Evolutionary conservation across 805 yeast genomes (phyloP).

Genomic region (Saturnispora gosingensis): DNA sequence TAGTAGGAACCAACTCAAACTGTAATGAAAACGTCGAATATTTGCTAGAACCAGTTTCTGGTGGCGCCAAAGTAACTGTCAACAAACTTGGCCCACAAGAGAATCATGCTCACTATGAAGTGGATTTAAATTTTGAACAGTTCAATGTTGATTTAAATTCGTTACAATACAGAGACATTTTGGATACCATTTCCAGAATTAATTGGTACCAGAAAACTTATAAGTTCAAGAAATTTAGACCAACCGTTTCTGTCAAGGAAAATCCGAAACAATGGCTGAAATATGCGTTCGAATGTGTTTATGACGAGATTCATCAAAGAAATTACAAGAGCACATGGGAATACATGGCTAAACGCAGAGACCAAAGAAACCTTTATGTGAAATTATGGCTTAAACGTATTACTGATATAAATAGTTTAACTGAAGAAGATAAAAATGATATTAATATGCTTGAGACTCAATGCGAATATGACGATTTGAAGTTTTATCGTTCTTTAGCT

Average conservation of each 20-base stretch:
- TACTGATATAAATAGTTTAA: conserved; percentile 34
- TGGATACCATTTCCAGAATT: conserved; percentile 73
- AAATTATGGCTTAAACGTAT: conserved; percentile 46
- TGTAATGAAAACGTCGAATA: conserved; percentile 35
- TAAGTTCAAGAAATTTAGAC: conserved; percentile 64
- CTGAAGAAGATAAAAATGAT: conserved; percentile 26
- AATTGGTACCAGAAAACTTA: conserved; percentile 71
- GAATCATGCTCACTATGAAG: conserved; percentile 54
- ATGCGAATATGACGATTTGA: conserved; percentile 67
- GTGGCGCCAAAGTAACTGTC: conserved; percentile 71
- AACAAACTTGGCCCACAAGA: conserved; percentile 73
- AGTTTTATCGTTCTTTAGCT: conserved; percentile 77
- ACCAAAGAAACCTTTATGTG: conserved; percentile 61
- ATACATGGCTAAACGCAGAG: conserved; percentile 58
- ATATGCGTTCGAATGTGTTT: conserved; percentile 70
- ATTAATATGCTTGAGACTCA: conserved; percentile 48
- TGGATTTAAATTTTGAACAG: conserved; percentile 77
- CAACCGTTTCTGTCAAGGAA: conserved; percentile 42
- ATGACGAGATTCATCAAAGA: conserved; percentile 71
- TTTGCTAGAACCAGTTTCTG: conserved; percentile 79
- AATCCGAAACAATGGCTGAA: conserved; percentile 74
- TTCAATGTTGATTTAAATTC: conserved; percentile 82
- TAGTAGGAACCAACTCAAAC: conserved; percentile 27
- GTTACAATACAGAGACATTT: conserved; percentile 70
- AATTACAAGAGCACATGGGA: conserved; percentile 88